Base-by-base conservation (phyloP, 2,329 filamentous ascomycete genomes). In the Tympanopsis confertula region DNA sequence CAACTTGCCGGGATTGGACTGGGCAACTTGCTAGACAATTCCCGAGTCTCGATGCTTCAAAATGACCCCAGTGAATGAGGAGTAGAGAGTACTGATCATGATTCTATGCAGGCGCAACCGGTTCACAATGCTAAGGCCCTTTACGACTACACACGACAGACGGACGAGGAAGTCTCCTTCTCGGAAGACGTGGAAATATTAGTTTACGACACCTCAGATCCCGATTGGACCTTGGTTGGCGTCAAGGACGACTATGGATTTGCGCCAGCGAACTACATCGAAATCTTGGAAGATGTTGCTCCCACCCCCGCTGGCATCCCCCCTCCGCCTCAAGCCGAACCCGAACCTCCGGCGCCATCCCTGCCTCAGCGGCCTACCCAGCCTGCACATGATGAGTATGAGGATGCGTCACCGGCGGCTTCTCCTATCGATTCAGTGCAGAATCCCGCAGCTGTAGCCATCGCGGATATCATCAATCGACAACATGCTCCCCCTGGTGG, bases 161-260 rank as follows among this genome's bases (percentile, higher is more conserved):
- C 78, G 13, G 78, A 82, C 48, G 78, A 82, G 51, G 78, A 82
- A 55, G 63, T 82, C 20, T 81, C 77, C 35, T 82, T 82, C 52
- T 62, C 74, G 28, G 77, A 82, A 57, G 75, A 79, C 47, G 68
- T 68, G 19, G 52, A 64, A 18, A 58, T 82, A 39, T 56, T 73
- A 42, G 74, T 82, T 39, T 82, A 77, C 54, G 78, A 82, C 50
- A 68, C 62, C 24, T 70, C 73, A 24, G 78, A 82, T 51, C 74
- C 74, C 4, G 78, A 82, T 52, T 82, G 78, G 78, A 79, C 74
- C 20, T 56, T 82, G 37, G 77, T 82, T 3, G 75, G 77, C 14
- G 55, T 68, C 22, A 66, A 71, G 47, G 66, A 65, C 36, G 73
- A 80, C 47, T 82, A 67, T 57, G 78, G 78, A 38, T 82, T 82